phyloP scores from a whole-genome alignment of 2,329 filamentous ascomycete genomes.

The Nemania diffusa region DNA sequence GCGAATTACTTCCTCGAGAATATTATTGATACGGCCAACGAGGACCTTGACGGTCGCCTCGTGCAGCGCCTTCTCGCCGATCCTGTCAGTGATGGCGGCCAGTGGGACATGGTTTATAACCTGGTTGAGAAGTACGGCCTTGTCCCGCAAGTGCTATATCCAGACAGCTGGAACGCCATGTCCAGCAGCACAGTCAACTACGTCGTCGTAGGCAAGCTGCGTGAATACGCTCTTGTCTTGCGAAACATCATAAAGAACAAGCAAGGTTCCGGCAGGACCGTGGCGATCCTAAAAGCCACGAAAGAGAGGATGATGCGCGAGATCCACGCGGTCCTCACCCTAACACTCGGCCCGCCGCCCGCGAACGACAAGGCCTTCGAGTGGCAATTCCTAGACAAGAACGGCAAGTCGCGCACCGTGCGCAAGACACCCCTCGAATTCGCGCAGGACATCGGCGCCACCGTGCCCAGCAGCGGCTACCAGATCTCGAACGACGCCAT shows the following conservation, averaged over 20 bases:
- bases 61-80: slow-evolving; percentile 74
- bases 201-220: slow-evolving; percentile 83
- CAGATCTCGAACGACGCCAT: slow-evolving; percentile 68
- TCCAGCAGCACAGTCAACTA: slow-evolving; percentile 76
- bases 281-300: slow-evolving; percentile 56
- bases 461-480: slow-evolving; percentile 55
- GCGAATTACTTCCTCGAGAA: slow-evolving; percentile 90
- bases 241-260: slow-evolving; percentile 63
- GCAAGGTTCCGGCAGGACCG: slow-evolving; percentile 45
- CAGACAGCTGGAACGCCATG: slow-evolving; percentile 82
- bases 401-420: slow-evolving; percentile 71
- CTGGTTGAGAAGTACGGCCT: slow-evolving; percentile 88
- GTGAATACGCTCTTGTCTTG: slow-evolving; percentile 82
- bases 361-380: slow-evolving; percentile 74
- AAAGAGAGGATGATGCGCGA: slow-evolving; percentile 83
- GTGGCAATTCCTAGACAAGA: slow-evolving; percentile 82
- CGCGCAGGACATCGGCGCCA: slow-evolving; percentile 72
- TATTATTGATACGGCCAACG: slow-evolving; percentile 76
- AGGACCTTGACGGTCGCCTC: slow-evolving; percentile 77
- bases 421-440: slow-evolving; percentile 76
- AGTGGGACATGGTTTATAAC: slow-evolving; percentile 94
- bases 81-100: slow-evolving; percentile 82
- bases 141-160: slow-evolving; percentile 84
- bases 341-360: slow-evolving; percentile 84
- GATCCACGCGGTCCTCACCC: slow-evolving; percentile 81